Evolutionary conservation across 768 basidiomycete species (phyloP).

Genomic region (Mycena belliarum): DNA sequence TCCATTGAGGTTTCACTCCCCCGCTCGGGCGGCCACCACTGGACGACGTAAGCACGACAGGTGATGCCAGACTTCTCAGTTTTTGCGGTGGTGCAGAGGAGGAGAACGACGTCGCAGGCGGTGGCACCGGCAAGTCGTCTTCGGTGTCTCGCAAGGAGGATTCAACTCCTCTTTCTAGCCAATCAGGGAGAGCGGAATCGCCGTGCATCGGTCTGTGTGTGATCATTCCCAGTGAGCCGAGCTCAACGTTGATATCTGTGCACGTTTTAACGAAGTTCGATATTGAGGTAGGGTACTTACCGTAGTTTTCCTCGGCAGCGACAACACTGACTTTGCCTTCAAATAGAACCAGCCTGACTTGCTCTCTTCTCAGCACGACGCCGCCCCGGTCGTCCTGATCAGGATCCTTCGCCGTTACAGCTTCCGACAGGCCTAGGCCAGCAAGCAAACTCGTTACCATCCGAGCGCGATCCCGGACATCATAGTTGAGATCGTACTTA

Average conservation of each 20-base stretch:
- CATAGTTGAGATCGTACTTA: conserved; percentile 85
- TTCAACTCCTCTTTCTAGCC: conserved; percentile 87
- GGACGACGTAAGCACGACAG: conserved; percentile 60
- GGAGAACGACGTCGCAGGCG: conserved; percentile 40
- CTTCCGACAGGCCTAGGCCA: conserved; percentile 41
- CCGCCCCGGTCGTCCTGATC: conserved; percentile 56
- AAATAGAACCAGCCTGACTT: conserved; percentile 77
- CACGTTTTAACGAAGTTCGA: conserved; percentile 22
- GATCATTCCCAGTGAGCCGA: conserved; percentile 71
- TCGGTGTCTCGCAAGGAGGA: conserved; percentile 69
- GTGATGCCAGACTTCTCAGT: conserved; percentile 37
- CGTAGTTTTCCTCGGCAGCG: conserved; percentile 40
- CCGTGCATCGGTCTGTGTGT: conserved; percentile 54
- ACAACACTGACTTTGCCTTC: conserved; percentile 63
- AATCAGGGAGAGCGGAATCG: conserved; percentile 69
- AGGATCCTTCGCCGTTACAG: conserved; percentile 34
- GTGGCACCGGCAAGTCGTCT: conserved; percentile 46
- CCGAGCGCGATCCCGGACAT: conserved; percentile 87
- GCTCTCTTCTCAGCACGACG: conserved; percentile 80
- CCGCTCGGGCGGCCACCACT: conserved; percentile 40
- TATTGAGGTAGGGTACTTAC: conserved; percentile 22
- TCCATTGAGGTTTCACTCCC: conserved; percentile 45
- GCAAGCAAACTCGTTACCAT: conserved; percentile 72
- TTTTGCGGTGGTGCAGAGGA: conserved; percentile 32
- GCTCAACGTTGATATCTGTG: conserved; percentile 32